phyloP scores from a whole-genome alignment of 192 early-diverging fungal genomes.

The Linnemannia exigua region DNA sequence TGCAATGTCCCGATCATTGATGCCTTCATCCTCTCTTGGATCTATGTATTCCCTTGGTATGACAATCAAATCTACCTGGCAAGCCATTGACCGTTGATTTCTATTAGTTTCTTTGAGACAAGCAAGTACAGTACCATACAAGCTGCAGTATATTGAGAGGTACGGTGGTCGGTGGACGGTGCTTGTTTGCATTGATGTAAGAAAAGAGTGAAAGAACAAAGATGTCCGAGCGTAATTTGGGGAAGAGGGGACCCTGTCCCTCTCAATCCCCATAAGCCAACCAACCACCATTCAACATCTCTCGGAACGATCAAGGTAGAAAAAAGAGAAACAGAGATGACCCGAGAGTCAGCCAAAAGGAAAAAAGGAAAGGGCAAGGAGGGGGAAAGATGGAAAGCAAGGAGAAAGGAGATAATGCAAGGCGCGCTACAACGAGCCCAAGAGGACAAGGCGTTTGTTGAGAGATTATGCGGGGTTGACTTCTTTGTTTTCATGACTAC shows the following conservation, averaged over 20 bases:
- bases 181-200: neutral
- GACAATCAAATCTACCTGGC: neutral
- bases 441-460: conserved; percentile 3
- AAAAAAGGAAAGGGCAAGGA: neutral
- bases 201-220: neutral
- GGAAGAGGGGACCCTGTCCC: too few relatives aligned
- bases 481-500: neutral
- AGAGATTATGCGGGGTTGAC: neutral
- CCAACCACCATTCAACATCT: neutral
- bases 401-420: neutral
- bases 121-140: neutral
- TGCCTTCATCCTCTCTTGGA: too few relatives aligned
- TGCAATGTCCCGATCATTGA: too few relatives aligned
- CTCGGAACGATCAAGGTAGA: neutral
- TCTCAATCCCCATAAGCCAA: neutral
- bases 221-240: neutral
- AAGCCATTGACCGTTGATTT: neutral
- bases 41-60: neutral
- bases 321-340: neutral
- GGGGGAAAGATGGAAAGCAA: too few relatives aligned
- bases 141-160: conserved; percentile 1
- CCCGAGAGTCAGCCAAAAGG: neutral
- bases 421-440: neutral
- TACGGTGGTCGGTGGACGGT: neutral
- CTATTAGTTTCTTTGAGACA: neutral